Base-by-base conservation (phyloP, 495 filamentous ascomycete genomes). In the Aspergillus heteromorphus region DNA sequence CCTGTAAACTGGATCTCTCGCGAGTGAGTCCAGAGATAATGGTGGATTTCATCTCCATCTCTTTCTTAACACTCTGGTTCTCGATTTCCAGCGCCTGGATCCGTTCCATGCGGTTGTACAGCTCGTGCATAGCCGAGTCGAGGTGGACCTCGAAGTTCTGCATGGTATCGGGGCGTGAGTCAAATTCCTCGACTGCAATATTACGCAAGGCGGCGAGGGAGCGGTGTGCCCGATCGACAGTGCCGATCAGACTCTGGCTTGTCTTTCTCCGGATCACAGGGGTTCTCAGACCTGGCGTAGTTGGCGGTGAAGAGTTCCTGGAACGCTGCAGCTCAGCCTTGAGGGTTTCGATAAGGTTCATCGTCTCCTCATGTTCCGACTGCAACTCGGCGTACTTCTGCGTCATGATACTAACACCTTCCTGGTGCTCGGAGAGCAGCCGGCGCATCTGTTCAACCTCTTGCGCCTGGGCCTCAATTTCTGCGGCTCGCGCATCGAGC, bases 21-120 rank as follows among this genome's bases (percentile, higher is more conserved):
- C 92, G 83, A 16, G 95, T 95, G 30, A 98, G 80, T 6, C 93
- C 93, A 16, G 91, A 89, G 55, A 98, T 97, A 62, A 98, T 91
- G 19, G 87, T 87, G 72, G 88, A 87, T 79, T 97, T 97, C 51
- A 79, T 83, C 57, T 98, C 95, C 88, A 98, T 95, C 66, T 97
- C 95, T 69, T 88, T 93, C 74, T 88, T 95, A 13, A 92, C 82
- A 7, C 82, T 83, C 2, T 84, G 74, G 53, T 97, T 83, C 62
- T 96, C 95, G 6, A 83, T 83, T 65, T 98, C 93, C 9, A 98
- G 77, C 47, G 91, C 84, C 64, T 91, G 87, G 34, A 95, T 89
- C 19, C 90, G 85, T 63, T 97, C 93, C 16, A 92, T 90, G 20
- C 91, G 85, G 31, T 73, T 80, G 57, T 95, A 85, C 21, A 97